Base-by-base conservation (phyloP, 257 asterid species). In the Marsdenia floribunda region DNA sequence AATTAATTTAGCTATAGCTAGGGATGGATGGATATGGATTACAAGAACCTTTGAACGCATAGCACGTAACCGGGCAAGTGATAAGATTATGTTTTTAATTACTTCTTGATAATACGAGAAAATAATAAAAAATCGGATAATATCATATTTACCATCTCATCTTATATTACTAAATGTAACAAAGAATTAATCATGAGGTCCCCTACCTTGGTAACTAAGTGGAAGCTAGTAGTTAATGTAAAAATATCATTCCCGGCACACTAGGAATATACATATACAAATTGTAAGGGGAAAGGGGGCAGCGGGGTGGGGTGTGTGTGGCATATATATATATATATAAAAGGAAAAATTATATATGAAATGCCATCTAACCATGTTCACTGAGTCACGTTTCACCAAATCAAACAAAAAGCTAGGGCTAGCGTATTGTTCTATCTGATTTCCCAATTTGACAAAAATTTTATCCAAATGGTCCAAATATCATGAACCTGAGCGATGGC, bases 371-470 rank as follows among this genome's bases (percentile, higher is more conserved):
- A 44, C 65, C 66, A 68, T 63, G 60, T 57, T 74, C 55, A 73
- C 18, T 29, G 78, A 75, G 76, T 77, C 83, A 82, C 75, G 78
- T 72, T 79, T 84, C 84, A 66, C 83, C 78, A 66, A 75, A 80
- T 79, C 66, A 70, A 71, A 65, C 33, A 49, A 74, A 76, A 65
- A 24, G 52, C 70, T 42, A 40, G 40, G 61, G 38, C 35, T 11
- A 26, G 57, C 57, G 64, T 63, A 77, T 53, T 53, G 60, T 83
- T 78, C 73, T 54, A 77, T 77, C 65, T 9, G 5, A 73, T 84
- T 81, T 72, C 89, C 90, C 35, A 71, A 81, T 79, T 84, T 80
- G 85, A n/a, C 86, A 75, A 84, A 55, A 78, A 52, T 70, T 76
- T 76, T 63, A 64, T 66, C 54, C 47, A 57, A 18, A 58, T 60